Evolutionary conservation across 192 early-diverging fungal species (phyloP).

Genomic region (Gryganskiella cystojenkinii): DNA sequence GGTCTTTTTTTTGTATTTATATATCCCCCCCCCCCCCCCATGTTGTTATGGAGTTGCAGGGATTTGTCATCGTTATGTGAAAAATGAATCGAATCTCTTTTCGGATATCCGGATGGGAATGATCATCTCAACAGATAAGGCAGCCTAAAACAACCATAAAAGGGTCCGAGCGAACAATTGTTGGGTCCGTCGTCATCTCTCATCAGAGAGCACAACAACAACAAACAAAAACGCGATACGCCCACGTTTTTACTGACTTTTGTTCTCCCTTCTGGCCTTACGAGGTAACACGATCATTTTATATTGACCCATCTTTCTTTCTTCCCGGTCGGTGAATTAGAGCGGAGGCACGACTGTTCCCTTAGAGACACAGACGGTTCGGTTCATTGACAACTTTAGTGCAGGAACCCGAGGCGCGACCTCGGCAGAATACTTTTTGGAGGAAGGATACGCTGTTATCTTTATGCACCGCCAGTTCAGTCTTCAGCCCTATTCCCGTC

Average conservation of each 20-base stretch:
- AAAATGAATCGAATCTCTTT: no score
- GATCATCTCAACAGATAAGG: no score
- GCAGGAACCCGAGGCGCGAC: conserved; percentile 95
- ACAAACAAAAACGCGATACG: conserved; percentile 5
- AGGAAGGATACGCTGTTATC: conserved; percentile 93
- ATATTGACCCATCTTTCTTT: conserved; percentile 4
- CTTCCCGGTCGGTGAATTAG: conserved; percentile 31
- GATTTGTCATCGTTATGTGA: no score
- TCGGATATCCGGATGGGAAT: no score
- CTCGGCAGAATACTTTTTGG: conserved; percentile 94
- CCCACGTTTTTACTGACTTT: conserved; percentile 2
- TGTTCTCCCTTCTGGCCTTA: background rate
- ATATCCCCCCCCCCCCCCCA: no score
- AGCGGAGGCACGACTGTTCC: conserved; percentile 97
- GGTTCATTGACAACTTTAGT: conserved; percentile 99
- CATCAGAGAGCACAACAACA: background rate
- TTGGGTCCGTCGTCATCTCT: conserved; percentile 9
- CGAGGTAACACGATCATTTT: background rate
- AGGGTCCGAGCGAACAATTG: background rate
- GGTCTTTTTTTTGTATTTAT: background rate
- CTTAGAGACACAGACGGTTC: conserved; percentile 94
- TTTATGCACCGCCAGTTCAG: conserved; percentile 95
- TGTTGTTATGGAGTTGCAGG: no score
- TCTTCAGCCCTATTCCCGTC: conserved; percentile 91
- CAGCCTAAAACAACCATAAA: background rate